Conservation (phyloP, 352 stramenopile genomes). For the Globisporangium cylindrosporum region DNA sequence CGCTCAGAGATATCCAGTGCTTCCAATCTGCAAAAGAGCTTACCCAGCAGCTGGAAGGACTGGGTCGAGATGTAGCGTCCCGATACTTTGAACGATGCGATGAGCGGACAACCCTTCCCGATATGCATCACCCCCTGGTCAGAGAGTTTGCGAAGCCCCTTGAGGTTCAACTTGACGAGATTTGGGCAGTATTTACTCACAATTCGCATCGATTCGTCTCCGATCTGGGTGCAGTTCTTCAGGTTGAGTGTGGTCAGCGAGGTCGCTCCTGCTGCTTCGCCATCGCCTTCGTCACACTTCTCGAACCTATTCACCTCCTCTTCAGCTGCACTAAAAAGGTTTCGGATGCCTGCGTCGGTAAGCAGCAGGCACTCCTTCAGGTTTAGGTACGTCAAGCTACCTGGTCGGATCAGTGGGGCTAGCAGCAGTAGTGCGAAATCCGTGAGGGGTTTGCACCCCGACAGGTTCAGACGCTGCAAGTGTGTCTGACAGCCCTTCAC, state of each 20-base stretch:
- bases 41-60: slow-evolving; percentile 51
- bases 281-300: slow-evolving; percentile 25
- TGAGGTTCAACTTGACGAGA: slow-evolving; percentile 48
- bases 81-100: slow-evolving; percentile 48
- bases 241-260: slow-evolving; percentile 42
- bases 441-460: slow-evolving; percentile 43
- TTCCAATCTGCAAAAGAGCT: slow-evolving; percentile 42
- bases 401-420: slow-evolving; percentile 26
- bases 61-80: slow-evolving; percentile 43
- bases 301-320: neutral
- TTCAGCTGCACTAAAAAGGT: slow-evolving; percentile 38
- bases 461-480: slow-evolving; percentile 45
- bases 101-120: slow-evolving; percentile 41
- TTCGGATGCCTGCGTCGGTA: slow-evolving; percentile 43
- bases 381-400: slow-evolving; percentile 33
- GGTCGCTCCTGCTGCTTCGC: neutral
- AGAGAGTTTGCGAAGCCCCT: slow-evolving; percentile 54
- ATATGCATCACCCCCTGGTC: slow-evolving; percentile 46
- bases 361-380: slow-evolving; percentile 47
- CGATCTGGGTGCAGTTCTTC: slow-evolving; percentile 47
- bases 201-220: slow-evolving; percentile 36
- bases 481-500: slow-evolving; percentile 37
- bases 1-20: slow-evolving; percentile 48
- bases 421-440: slow-evolving; percentile 63
- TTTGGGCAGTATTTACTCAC: slow-evolving; percentile 33